Percentiles rank a stretch among this genome's conserved stretches.
Evolutionary conservation across 495 filamentous ascomycete species (phyloP).

Genomic region (Aspergillus diversus): DNA sequence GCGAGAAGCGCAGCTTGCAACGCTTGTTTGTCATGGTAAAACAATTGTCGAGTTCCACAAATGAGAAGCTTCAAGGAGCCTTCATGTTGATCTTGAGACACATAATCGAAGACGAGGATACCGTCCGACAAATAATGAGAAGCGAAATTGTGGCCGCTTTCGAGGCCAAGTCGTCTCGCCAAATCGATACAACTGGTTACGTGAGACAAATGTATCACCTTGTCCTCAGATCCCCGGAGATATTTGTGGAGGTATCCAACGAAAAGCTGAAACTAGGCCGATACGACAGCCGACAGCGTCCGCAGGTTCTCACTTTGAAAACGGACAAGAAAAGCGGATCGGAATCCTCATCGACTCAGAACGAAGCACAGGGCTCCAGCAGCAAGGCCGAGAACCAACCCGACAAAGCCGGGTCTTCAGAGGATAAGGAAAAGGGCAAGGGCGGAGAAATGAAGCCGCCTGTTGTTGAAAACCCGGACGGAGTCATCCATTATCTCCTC

Average conservation of each 20-base stretch:
- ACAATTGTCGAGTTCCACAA: constrained; percentile 78
- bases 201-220: constrained; percentile 80
- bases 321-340: constrained; percentile 45
- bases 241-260: constrained; percentile 90
- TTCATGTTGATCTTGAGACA: constrained; percentile 91
- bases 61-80: constrained; percentile 73
- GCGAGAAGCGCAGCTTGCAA: constrained; percentile 86
- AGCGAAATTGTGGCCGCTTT: constrained; percentile 83
- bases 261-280: constrained; percentile 74
- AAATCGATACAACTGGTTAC: constrained; percentile 71
- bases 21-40: constrained; percentile 93
- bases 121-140: constrained; percentile 88
- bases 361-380: constrained; percentile 36
- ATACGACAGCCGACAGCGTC: constrained; percentile 62
- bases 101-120: constrained; percentile 91
- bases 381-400: constrained; percentile 31
- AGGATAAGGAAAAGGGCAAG: constrained; percentile 64
- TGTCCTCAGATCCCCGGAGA: constrained; percentile 77
- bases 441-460: constrained; percentile 74
- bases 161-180: constrained; percentile 62
- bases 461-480: constrained; percentile 89
- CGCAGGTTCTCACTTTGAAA: constrained; percentile 62
- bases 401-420: constrained; percentile 36
- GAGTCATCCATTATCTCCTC: constrained; percentile 94
- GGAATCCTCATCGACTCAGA: constrained; percentile 34